Percentiles rank a stretch among this genome's conserved stretches.
These are phyloP conservation scores for Leptographium procerum DNA, from an alignment of 2,329 filamentous ascomycete genomes.

Conservation along the genomic window DNA sequence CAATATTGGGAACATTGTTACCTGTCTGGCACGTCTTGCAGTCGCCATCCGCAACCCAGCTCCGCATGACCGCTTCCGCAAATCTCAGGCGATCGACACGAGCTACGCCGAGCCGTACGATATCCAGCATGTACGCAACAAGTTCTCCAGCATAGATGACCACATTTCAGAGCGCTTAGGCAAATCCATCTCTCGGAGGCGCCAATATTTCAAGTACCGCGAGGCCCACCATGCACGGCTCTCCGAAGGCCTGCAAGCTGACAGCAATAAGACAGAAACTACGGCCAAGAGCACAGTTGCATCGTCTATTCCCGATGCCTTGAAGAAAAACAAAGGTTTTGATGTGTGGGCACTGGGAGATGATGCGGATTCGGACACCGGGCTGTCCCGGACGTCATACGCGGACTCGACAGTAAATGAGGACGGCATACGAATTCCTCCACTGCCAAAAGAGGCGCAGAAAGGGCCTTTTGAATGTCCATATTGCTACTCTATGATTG, in stretches of 20 bases:
- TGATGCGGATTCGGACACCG: not conserved
- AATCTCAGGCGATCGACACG: slow-evolving; percentile 5
- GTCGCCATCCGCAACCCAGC: slow-evolving; percentile 25
- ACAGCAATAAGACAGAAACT: not conserved
- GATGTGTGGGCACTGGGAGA: not conserved
- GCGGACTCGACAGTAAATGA: too few species aligned
- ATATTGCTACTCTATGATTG: too few species aligned
- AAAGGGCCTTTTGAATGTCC: too few species aligned
- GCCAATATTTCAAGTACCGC: too few species aligned
- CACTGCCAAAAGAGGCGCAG: too few species aligned
- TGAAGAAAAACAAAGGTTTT: not conserved
- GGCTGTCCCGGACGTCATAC: not conserved
- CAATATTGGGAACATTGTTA: slow-evolving; percentile 17
- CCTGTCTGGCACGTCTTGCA: slow-evolving; percentile 23
- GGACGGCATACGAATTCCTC: too few species aligned
- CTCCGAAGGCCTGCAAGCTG: not conserved
- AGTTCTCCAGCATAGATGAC: slow-evolving; percentile 15
- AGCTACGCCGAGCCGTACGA: slow-evolving; percentile 14
- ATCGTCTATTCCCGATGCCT: not conserved
- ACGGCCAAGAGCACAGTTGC: not conserved
- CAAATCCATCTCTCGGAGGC: not conserved
- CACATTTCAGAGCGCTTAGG: slow-evolving; percentile 18
- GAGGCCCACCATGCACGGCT: not conserved
- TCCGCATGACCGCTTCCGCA: slow-evolving; percentile 20
- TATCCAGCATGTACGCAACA: slow-evolving; percentile 16